phyloP scores from a whole-genome alignment of 164 flowering plant species.

The Nymphaea colorata region DNA sequence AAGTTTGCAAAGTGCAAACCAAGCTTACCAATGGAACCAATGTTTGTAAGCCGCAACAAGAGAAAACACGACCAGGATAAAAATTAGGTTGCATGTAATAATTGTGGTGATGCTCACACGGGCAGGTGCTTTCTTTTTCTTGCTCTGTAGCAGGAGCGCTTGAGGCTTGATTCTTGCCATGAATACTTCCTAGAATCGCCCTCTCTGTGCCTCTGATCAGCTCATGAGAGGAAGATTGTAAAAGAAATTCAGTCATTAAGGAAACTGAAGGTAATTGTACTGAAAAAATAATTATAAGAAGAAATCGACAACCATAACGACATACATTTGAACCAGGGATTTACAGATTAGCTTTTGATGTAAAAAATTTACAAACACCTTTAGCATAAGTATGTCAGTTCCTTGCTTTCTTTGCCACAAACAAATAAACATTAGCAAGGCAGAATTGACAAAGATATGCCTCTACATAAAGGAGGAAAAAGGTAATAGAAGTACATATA shows the following conservation, averaged over 20 bases:
- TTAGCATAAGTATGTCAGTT: no score
- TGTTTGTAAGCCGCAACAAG: conserved; percentile 53
- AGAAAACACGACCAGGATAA: conserved; percentile 38
- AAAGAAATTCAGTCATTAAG: background rate
- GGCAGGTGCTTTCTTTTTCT: conserved; percentile 69
- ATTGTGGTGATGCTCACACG: conserved; percentile 49
- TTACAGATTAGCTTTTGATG: no score
- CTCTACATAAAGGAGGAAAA: no score
- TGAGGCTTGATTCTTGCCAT: conserved; percentile 92
- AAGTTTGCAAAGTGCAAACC: background rate
- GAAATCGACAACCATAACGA: background rate
- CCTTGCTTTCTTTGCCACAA: no score
- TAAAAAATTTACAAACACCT: no score
- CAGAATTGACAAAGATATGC: no score
- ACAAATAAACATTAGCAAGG: no score
- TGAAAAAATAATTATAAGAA: no score
- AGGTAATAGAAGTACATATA: no score
- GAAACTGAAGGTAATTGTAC: background rate
- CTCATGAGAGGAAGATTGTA: background rate
- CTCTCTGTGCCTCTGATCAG: background rate
- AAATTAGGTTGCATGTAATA: conserved; percentile 33
- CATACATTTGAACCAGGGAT: background rate
- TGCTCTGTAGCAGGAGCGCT: conserved; percentile 62
- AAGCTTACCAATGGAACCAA: conserved; percentile 53
- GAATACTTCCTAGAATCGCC: background rate